Base-by-base conservation (phyloP, 1,284 basidiomycete genomes). In the Tilletia horrida region DNA sequence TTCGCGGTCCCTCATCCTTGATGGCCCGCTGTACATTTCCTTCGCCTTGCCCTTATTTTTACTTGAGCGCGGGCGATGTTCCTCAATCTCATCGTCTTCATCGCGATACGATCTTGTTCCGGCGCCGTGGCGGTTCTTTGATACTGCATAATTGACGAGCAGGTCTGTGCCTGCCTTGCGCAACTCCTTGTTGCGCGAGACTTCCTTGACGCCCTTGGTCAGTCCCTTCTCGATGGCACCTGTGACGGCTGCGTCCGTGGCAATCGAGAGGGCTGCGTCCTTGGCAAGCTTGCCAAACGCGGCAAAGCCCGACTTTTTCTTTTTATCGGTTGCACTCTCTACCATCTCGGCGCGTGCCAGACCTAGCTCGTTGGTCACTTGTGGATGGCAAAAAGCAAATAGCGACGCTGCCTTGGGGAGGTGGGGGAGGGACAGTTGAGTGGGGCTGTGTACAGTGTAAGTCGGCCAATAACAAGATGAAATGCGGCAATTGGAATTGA, bases 121-220 rank as follows among this genome's bases (percentile, higher is more conserved):
- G 7, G 7, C 2, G 16, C 35, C 16, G 7, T 35, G 18, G 27
- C 14, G 18, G 3, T 31, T 40, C 27, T 40, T 59, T 27, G 50
- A 25, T 6, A 13, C 11, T 18, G 55, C 55, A 16, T 59, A 59
- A 27, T 59, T 59, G 25, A 59, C n/a, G 55, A 59, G 29, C 1
- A 59, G 29, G 29, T 59, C 55, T 14, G 27, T 59, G 55, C 55
- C 55, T 7, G 55, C 55, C 27, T 27, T 25, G 27, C 55, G 55
- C 13, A 59, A 27, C 14, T 18, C 16, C 55, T 59, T 59, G 29
- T 59, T 59, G 18, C 13, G 9, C 16, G 55, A 31, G 55, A 59
- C 2, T 21, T 59, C 55, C 25, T 29, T 25, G 55, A 59, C 9
- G 55, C 55, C 55, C 45, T 48, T 48, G 45, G 4, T 18, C 18